phyloP scores from a whole-genome alignment of 805 yeast species.

The Cyberlindnera samutprakarnensis region DNA sequence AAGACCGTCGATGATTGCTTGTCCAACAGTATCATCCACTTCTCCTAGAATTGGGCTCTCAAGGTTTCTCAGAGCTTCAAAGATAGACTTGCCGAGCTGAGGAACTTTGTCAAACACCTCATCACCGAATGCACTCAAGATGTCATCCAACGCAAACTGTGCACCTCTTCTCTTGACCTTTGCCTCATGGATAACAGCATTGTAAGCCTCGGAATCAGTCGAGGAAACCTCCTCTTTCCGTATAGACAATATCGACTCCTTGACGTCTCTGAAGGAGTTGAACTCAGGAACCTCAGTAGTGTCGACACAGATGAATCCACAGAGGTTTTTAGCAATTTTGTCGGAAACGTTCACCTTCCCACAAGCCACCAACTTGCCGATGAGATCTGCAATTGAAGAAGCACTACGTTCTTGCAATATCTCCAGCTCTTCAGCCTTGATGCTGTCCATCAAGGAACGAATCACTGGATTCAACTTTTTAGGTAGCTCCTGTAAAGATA shows the following conservation, averaged over 20 bases:
- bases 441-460: conserved; percentile 84
- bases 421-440: conserved; percentile 64
- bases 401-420: conserved; percentile 71
- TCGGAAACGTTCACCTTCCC: conserved; percentile 74
- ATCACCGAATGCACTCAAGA: conserved; percentile 46
- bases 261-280: conserved; percentile 48
- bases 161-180: conserved; percentile 83
- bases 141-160: conserved; percentile 51
- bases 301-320: conserved; percentile 92
- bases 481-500: conserved; percentile 65
- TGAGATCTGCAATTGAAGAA: conserved; percentile 53
- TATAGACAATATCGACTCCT: conserved; percentile 59
- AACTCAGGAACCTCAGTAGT: conserved; percentile 95
- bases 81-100: conserved; percentile 54
- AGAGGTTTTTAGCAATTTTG: conserved; percentile 81
- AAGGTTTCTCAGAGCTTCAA: conserved; percentile 51
- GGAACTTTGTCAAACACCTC: conserved; percentile 55
- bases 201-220: conserved; percentile 55
- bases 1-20: conserved; percentile 74
- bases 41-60: conserved; percentile 22
- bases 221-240: conserved; percentile 63
- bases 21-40: conserved; percentile 50
- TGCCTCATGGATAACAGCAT: conserved; percentile 63
- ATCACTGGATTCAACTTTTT: conserved; percentile 83
- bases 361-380: conserved; percentile 45